Conservation (phyloP, 106 monocot species). For the Acanthochlamys bracteata region DNA sequence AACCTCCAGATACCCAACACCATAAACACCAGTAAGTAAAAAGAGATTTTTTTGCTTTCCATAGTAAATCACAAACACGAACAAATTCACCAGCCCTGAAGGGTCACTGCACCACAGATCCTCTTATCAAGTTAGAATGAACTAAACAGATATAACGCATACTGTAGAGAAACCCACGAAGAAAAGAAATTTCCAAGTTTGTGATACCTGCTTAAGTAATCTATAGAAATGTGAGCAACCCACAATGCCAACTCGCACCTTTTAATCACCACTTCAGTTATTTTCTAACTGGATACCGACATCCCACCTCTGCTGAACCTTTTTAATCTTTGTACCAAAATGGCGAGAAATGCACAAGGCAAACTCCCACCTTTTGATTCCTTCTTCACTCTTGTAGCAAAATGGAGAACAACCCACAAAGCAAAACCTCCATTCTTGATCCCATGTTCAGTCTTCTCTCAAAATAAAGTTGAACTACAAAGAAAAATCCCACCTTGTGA, state of each 20-base stretch:
- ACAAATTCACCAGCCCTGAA: background rate
- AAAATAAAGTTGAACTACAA: no score
- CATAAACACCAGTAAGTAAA: slow-evolving; percentile 18
- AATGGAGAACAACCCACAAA: background rate
- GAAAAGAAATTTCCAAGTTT: background rate
- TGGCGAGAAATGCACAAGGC: no score
- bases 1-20: slow-evolving; percentile 22
- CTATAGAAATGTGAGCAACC: no score
- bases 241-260: no score
- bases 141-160: background rate
- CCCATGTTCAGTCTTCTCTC: no score
- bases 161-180: background rate
- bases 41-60: slow-evolving; percentile 13
- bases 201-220: no score
- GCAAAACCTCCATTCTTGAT: background rate
- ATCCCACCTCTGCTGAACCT: background rate
- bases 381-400: background rate
- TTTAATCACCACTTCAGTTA: no score
- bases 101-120: background rate
- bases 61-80: slow-evolving; percentile 13
- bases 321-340: no score
- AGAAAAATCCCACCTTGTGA: no score
- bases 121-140: background rate
- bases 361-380: background rate
- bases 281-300: background rate